Evolutionary conservation across 2,329 filamentous ascomycete genomes (phyloP).

Genomic region (Xylariaceae sp.): DNA sequence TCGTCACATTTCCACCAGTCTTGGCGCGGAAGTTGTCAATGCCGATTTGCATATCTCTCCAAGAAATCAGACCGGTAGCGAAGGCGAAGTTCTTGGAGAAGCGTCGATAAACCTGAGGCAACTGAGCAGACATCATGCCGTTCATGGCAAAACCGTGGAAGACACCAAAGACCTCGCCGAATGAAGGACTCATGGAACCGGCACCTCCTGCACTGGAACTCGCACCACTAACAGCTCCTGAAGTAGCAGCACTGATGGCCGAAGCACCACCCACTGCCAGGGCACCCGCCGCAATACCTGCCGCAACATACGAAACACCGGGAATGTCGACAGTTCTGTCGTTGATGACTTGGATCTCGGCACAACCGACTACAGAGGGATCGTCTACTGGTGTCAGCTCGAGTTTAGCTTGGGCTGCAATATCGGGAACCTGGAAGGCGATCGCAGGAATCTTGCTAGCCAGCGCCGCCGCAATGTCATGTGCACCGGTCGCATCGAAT

Average conservation of each 20-base stretch:
- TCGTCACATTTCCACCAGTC: constrained; percentile 83
- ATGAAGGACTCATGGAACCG: constrained; percentile 71
- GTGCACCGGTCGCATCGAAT: constrained; percentile 68
- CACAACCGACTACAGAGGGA: constrained; percentile 67
- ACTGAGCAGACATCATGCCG: constrained; percentile 88
- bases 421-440: constrained; percentile 84
- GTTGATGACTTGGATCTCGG: constrained; percentile 76
- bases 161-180: constrained; percentile 78
- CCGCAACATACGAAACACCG: constrained; percentile 77
- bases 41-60: constrained; percentile 69
- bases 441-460: constrained; percentile 76
- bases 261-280: constrained; percentile 67
- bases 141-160: constrained; percentile 94
- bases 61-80: constrained; percentile 77
- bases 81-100: constrained; percentile 94
- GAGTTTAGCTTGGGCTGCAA: constrained; percentile 78
- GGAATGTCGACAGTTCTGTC: constrained; percentile 74
- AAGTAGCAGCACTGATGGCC: constrained; percentile 57
- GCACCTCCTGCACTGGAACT: constrained; percentile 52
- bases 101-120: constrained; percentile 80
- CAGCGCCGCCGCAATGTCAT: constrained; percentile 66
- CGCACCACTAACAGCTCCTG: constrained; percentile 50
- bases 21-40: constrained; percentile 77
- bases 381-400: constrained; percentile 60
- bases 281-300: constrained; percentile 78